Conservation (phyloP, 1,284 basidiomycete genomes). For the Agaricales sp. region DNA sequence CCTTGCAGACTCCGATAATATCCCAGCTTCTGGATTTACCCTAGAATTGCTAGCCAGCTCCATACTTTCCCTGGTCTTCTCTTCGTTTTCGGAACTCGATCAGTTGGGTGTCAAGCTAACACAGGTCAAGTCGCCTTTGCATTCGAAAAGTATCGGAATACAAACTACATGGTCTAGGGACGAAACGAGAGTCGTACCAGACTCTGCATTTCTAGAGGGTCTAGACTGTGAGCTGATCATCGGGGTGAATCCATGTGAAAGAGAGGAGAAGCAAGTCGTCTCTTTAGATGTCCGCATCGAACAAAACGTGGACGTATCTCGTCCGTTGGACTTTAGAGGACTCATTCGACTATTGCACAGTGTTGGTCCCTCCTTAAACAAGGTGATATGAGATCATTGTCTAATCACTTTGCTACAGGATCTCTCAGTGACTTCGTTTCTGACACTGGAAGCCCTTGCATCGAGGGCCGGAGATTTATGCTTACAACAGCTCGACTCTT, state of each 20-base stretch:
- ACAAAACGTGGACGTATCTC: slow-evolving; percentile 14
- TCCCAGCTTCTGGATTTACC: slow-evolving; percentile 22
- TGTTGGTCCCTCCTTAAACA: slow-evolving; percentile 15
- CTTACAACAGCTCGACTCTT: slow-evolving; percentile 17
- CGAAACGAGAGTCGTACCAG: slow-evolving; percentile 17
- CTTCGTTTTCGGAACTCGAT: slow-evolving; percentile 25
- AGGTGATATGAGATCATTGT: no score
- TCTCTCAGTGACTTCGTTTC: slow-evolving; percentile 36
- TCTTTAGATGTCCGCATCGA: slow-evolving; percentile 43
- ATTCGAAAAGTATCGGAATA: slow-evolving; percentile 37
- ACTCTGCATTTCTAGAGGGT: slow-evolving; percentile 28
- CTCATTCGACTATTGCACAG: slow-evolving; percentile 21
- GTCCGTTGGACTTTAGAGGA: slow-evolving; percentile 21
- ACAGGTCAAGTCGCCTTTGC: slow-evolving; percentile 43
- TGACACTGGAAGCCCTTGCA: slow-evolving; percentile 69
- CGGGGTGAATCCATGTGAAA: slow-evolving; percentile 68
- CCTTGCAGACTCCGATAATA: not conserved
- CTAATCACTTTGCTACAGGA: not conserved
- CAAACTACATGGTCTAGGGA: slow-evolving; percentile 22
- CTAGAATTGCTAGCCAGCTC: slow-evolving; percentile 32
- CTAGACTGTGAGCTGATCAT: slow-evolving; percentile 53
- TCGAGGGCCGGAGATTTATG: slow-evolving; percentile 44
- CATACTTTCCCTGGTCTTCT: slow-evolving; percentile 32
- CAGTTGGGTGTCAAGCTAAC: slow-evolving; percentile 30
- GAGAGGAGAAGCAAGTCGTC: slow-evolving; percentile 61